phyloP scores from a whole-genome alignment of 106 monocot genomes.

The Acorus gramineus region DNA sequence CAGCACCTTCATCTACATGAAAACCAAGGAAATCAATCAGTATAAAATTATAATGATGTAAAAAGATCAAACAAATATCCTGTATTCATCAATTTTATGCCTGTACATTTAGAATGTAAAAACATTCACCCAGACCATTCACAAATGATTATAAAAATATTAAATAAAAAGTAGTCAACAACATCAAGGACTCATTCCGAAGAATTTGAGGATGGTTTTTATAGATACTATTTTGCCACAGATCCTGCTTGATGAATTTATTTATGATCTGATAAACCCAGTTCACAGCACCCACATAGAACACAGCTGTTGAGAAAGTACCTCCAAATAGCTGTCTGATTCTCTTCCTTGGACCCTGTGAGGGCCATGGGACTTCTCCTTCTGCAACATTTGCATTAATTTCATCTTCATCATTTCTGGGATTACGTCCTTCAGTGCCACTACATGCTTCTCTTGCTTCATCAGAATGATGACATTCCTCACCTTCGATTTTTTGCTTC shows the following conservation, averaged over 20 bases:
- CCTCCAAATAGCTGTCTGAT: not conserved
- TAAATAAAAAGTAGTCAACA: too few species aligned
- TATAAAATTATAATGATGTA: not conserved
- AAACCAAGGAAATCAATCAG: not conserved
- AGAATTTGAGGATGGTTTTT: too few species aligned
- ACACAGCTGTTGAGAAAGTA: too few species aligned
- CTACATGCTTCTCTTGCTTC: slow-evolving; percentile 95
- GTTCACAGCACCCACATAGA: too few species aligned
- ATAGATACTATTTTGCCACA: too few species aligned
- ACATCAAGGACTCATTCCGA: too few species aligned
- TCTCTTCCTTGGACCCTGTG: slow-evolving; percentile 4
- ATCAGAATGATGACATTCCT: slow-evolving; percentile 37
- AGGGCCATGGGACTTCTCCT: not conserved
- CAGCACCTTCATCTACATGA: slow-evolving; percentile 15
- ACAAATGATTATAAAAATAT: too few species aligned
- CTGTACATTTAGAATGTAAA: not conserved
- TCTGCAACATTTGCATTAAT: slow-evolving; percentile 1
- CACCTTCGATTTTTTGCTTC: slow-evolving; percentile 2
- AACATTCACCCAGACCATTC: slow-evolving; percentile 1
- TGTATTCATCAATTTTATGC: not conserved
- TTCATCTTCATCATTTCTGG: slow-evolving; percentile 22
- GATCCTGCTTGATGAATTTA: too few species aligned
- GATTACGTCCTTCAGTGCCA: slow-evolving; percentile 74
- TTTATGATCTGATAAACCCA: too few species aligned
- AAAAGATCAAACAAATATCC: not conserved